Percentiles rank a stretch among this genome's conserved stretches.
These are phyloP conservation scores for Alternaria dauci DNA, from an alignment of 2,329 filamentous ascomycete genomes.

Conservation along the genomic window DNA sequence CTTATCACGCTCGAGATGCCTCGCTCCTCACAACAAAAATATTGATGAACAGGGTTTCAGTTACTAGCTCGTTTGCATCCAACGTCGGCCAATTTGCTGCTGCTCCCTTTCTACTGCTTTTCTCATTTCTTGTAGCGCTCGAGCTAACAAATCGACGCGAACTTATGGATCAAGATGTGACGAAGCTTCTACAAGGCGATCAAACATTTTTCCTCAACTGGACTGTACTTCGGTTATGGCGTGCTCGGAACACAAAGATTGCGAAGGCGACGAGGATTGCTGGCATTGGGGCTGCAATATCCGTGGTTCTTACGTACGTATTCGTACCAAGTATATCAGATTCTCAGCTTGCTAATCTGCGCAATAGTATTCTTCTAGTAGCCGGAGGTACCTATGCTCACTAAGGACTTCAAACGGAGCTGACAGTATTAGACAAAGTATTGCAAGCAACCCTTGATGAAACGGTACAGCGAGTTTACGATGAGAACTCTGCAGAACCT, in stretches of 20 bases:
- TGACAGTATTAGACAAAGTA: neutral
- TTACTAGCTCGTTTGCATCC: neutral
- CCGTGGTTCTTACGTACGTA: neutral
- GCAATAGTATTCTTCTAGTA: neutral
- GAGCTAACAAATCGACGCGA: neutral
- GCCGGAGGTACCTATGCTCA: neutral
- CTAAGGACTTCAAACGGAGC: neutral
- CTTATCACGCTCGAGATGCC: neutral
- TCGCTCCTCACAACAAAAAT: neutral
- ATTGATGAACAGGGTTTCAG: neutral
- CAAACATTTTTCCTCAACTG: neutral
- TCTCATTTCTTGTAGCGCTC: neutral
- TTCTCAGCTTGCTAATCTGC: neutral
- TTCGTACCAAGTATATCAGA: neutral
- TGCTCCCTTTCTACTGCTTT: neutral
- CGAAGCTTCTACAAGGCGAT: neutral
- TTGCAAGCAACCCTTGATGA: neutral
- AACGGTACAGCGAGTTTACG: neutral
- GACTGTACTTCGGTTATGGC: neutral
- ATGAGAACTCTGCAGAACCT: neutral
- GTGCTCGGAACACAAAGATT: neutral
- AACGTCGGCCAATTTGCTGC: neutral
- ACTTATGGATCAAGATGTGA: neutral
- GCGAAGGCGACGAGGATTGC: neutral
- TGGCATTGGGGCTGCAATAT: neutral